A percentile compares a stretch with the other conserved stretches of the same genome.
phyloP scores from a whole-genome alignment of 768 basidiomycete genomes.

The Boletus rubescentipes region DNA sequence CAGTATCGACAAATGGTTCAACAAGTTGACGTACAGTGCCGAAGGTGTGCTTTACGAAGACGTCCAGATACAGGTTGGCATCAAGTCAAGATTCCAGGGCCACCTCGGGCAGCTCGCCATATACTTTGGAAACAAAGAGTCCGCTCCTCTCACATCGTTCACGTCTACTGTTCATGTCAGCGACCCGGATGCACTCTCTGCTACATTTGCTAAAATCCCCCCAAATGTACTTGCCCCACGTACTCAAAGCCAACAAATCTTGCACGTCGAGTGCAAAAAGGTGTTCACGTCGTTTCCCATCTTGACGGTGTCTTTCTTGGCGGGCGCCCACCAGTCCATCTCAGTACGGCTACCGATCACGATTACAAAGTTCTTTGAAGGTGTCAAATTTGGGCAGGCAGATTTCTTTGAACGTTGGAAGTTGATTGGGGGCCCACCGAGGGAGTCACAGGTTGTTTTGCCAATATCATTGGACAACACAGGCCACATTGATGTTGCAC shows the following conservation, averaged over 20 bases:
- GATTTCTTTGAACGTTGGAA: slow-evolving; percentile 99
- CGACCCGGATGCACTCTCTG: slow-evolving; percentile 73
- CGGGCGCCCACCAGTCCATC: slow-evolving; percentile 87
- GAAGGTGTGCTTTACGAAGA: slow-evolving; percentile 98
- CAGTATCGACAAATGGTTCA: slow-evolving; percentile 88
- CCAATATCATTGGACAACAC: slow-evolving; percentile 64
- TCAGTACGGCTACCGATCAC: slow-evolving; percentile 84
- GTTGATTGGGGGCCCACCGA: slow-evolving; percentile 91
- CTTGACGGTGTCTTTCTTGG: slow-evolving; percentile 85
- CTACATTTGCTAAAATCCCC: slow-evolving; percentile 89
- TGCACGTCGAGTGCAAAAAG: slow-evolving; percentile 95
- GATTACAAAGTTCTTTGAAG: slow-evolving; percentile 90
- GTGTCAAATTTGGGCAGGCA: slow-evolving; percentile 74
- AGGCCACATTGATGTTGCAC: slow-evolving; percentile 74
- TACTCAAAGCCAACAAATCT: slow-evolving; percentile 88
- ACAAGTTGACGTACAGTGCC: slow-evolving; percentile 70
- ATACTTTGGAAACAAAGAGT: slow-evolving; percentile 95
- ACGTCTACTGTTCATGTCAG: slow-evolving; percentile 76
- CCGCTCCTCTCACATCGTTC: slow-evolving; percentile 86
- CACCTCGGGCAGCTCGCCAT: slow-evolving; percentile 92
- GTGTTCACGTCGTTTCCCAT: slow-evolving; percentile 76
- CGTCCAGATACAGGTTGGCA: slow-evolving; percentile 89
- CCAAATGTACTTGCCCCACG: slow-evolving; percentile 76
- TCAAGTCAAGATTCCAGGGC: slow-evolving; percentile 96
- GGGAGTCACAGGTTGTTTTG: slow-evolving; percentile 89